A percentile compares a stretch with the other conserved stretches of the same genome.
Evolutionary conservation across 2,329 filamentous ascomycete genomes (phyloP).

Genomic region (Colletotrichum sp.): DNA sequence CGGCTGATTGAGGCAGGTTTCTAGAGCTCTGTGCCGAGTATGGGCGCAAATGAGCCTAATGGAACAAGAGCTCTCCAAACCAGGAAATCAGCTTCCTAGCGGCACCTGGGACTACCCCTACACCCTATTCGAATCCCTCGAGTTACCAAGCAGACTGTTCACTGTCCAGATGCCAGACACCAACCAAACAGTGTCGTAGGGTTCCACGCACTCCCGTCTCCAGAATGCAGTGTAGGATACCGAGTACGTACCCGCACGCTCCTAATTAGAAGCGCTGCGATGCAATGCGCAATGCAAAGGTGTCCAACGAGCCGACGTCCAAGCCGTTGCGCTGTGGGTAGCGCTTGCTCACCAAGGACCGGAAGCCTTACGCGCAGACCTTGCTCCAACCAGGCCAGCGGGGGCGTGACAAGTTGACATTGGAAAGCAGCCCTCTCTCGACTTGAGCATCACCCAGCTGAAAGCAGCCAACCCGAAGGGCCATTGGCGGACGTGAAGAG

Average conservation of each 20-base stretch:
- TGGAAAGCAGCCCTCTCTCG: neutral
- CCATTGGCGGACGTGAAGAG: neutral
- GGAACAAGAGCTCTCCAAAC: slow-evolving; percentile 16
- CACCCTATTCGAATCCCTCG: neutral
- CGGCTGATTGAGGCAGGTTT: slow-evolving; percentile 21
- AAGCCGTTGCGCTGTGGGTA: neutral
- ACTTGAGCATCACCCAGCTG: neutral
- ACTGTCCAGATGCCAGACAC: neutral
- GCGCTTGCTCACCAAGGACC: slow-evolving; percentile 1
- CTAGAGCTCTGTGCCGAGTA: slow-evolving; percentile 11
- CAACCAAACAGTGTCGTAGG: neutral
- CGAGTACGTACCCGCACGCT: neutral
- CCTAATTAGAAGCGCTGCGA: neutral
- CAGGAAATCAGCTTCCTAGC: slow-evolving; percentile 18
- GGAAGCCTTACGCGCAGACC: slow-evolving; percentile 14
- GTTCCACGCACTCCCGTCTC: neutral
- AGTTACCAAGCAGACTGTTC: neutral
- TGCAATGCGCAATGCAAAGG: neutral
- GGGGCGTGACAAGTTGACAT: neutral
- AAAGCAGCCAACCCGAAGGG: slow-evolving; percentile 4
- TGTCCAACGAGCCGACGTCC: neutral
- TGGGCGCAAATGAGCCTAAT: slow-evolving; percentile 11
- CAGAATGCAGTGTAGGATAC: neutral
- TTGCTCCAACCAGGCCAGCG: neutral
- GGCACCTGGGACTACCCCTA: slow-evolving; percentile 15